Percentiles rank a stretch among this genome's conserved stretches.
Evolutionary conservation across 2,329 filamentous ascomycete species (phyloP).

Genomic region (Penicillium sp.): DNA sequence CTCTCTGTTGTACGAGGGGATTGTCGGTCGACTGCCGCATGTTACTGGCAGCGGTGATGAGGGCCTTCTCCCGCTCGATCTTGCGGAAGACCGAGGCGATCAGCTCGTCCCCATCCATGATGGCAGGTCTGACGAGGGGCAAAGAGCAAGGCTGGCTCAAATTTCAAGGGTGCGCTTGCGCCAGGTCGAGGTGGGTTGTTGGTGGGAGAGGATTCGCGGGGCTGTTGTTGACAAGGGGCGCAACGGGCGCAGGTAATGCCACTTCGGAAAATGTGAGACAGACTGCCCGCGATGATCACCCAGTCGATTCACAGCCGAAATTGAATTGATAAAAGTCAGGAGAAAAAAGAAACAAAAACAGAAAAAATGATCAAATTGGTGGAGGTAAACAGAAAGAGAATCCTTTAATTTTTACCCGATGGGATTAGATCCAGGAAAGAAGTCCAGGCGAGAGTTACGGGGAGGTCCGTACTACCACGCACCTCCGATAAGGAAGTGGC

Average conservation of each 20-base stretch:
- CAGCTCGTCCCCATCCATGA: conserved; percentile 60
- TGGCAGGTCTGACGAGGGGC: conserved; percentile 30
- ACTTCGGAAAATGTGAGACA: conserved; percentile 27
- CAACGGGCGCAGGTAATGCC: conserved; percentile 24
- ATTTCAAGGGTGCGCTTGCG: conserved; percentile 12
- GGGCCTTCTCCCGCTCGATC: conserved; percentile 94
- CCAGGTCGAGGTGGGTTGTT: conserved; percentile 12
- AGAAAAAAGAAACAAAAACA: not conserved
- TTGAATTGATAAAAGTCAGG: not conserved
- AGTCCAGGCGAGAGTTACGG: not conserved
- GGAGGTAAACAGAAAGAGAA: not conserved
- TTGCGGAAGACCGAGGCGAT: conserved; percentile 85
- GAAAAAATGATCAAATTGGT: not conserved
- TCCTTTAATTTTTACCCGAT: not conserved
- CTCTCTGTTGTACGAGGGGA: conserved; percentile 79
- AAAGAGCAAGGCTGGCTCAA: conserved; percentile 15
- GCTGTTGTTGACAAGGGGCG: conserved; percentile 29
- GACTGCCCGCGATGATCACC: conserved; percentile 4
- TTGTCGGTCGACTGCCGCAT: conserved; percentile 98
- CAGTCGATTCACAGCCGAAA: not conserved
- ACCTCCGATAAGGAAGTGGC: conserved; percentile 3
- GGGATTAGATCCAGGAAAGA: not conserved
- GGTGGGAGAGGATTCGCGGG: conserved; percentile 27
- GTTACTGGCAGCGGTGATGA: conserved; percentile 88
- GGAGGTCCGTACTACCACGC: not conserved